Evolutionary conservation across 495 filamentous ascomycete species (phyloP), one percentile per base, ranked within the genome.

Genomic region (Penicillium longicatenatum): DNA sequence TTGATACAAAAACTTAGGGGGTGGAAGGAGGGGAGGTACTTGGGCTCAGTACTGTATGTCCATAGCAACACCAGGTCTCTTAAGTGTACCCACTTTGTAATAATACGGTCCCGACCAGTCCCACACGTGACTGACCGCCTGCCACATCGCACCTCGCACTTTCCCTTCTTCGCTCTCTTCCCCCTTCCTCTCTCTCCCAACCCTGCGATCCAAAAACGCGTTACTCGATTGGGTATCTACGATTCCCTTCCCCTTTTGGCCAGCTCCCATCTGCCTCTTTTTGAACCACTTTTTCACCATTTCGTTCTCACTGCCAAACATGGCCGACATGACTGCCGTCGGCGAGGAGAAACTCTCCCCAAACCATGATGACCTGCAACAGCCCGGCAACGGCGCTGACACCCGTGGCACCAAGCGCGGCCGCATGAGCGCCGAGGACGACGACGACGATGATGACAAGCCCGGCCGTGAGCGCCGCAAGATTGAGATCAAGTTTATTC

Each of bases 401-500:
- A 81, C 75, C 76, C 91, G 92, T 67, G 90, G 91, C 72, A 82
- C 89, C 76, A 98, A 98, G 82, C 93, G 94, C 68, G 83, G 82
- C 75, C 92, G 94, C 72, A 86, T 91, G 62, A 84, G 79, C 71
- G 85, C 86, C 65, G 95, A 98, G 72, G 94, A 99, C 71, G 95
- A 98, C 60, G 94, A 99, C 67, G 94, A 99, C 61, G 94, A 98
- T 66, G 93, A 97, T 68, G 93, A 96, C 71, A 97, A 97, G 88
- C 91, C 91, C 54, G 91, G 92, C 70, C 95, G 94, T 81, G 94
- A 99, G 84, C 87, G 94, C 69, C 84, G 94, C 74, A 99, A 99
- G 87, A 99, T 99, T 67, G 94, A 99, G 79, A 99, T 99, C 80
- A 99, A 99, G 84, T 99, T 99, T 78, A 99, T 99, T 71, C 92